A percentile compares a stretch with the other conserved stretches of the same genome.
Conservation (phyloP, 2,329 filamentous ascomycete species). For the Neocatenulostroma microsporum region DNA sequence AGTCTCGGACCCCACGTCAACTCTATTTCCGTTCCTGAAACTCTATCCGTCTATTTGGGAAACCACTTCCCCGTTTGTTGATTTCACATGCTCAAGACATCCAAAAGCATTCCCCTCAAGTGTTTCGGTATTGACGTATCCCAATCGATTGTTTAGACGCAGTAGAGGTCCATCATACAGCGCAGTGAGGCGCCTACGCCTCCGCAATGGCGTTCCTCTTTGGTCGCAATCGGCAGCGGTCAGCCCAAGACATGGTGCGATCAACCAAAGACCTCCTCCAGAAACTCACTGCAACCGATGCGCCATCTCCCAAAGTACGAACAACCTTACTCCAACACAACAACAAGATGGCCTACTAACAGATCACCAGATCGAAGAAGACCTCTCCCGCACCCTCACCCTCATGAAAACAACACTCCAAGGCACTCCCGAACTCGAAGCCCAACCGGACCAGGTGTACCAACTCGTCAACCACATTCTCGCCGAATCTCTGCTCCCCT, state of each 20-base stretch:
- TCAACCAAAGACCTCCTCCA: slow-evolving; percentile 56
- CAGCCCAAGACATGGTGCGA: slow-evolving; percentile 54
- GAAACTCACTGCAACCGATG: slow-evolving; percentile 36
- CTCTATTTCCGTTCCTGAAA: too few relatives aligned
- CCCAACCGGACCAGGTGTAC: slow-evolving; percentile 78
- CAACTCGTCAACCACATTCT: slow-evolving; percentile 78
- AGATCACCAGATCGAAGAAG: slow-evolving; percentile 63
- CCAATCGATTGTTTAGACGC: too few relatives aligned
- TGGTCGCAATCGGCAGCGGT: slow-evolving; percentile 53
- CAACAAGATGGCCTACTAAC: slow-evolving; percentile 16
- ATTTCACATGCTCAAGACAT: too few relatives aligned
- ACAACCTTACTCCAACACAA: neutral
- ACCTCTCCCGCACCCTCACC: slow-evolving; percentile 72
- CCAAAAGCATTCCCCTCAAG: too few relatives aligned
- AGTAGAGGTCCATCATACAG: too few relatives aligned
- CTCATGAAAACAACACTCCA: slow-evolving; percentile 93
- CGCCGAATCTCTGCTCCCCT: slow-evolving; percentile 79
- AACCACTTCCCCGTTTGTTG: too few relatives aligned
- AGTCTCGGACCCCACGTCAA: too few relatives aligned
- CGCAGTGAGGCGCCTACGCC: slow-evolving; percentile 8
- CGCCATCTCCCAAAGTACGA: neutral
- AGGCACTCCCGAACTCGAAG: slow-evolving; percentile 84
- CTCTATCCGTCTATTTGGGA: too few relatives aligned
- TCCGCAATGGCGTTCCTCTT: slow-evolving; percentile 65
- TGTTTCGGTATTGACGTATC: too few relatives aligned